These are phyloP conservation scores for Aphanomyces stellatus DNA, from an alignment of 352 stramenopile species.

Conservation along the genomic window DNA sequence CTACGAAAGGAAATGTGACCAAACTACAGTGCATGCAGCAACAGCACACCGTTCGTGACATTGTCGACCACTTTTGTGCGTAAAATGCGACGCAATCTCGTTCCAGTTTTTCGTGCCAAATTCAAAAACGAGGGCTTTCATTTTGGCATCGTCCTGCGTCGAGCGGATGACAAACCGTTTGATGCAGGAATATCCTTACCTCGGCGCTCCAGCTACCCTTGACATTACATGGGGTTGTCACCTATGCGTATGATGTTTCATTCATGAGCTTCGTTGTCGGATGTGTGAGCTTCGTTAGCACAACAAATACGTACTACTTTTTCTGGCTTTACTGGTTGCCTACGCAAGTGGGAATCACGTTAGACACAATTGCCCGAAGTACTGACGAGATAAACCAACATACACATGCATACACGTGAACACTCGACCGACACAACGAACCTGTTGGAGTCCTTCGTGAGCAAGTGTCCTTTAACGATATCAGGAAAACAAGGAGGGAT, in stretches of 20 bases:
- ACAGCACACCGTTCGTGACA: constrained; percentile 16
- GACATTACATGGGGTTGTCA: neutral
- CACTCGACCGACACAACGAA: neutral
- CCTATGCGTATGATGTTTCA: neutral
- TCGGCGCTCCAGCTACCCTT: constrained; percentile 8
- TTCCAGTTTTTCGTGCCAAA: constrained; percentile 20
- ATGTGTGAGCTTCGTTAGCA: neutral
- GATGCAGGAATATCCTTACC: neutral
- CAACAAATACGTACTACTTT: neutral
- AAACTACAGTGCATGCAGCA: neutral
- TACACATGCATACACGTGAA: neutral
- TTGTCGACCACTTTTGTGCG: constrained; percentile 16
- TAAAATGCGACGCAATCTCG: constrained; percentile 18
- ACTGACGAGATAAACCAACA: neutral
- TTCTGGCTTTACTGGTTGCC: neutral
- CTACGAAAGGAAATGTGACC: neutral
- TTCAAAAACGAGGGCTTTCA: constrained; percentile 6
- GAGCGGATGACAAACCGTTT: neutral
- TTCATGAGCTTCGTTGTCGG: neutral
- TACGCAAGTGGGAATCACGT: neutral
- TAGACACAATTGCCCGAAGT: neutral
- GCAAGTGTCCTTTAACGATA: neutral
- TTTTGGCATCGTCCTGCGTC: constrained; percentile 11
- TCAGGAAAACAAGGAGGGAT: neutral
- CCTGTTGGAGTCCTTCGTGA: neutral